These are phyloP conservation scores for Candida suzukii DNA, from an alignment of 805 yeast species.

Conservation along the genomic window DNA sequence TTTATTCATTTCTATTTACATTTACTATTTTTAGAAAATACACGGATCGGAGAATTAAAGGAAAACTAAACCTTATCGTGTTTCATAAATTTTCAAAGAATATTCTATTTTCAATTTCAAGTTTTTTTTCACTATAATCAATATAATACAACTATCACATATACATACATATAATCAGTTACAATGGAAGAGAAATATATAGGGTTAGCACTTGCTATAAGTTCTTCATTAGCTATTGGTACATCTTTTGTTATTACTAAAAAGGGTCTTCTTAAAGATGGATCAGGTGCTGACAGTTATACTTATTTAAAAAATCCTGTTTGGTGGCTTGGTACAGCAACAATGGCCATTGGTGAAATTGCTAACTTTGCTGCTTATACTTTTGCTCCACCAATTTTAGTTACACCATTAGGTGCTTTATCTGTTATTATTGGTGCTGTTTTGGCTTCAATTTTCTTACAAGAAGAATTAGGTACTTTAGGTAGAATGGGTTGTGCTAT, in stretches of 20 bases:
- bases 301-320: constrained; percentile 77
- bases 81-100: too few species aligned
- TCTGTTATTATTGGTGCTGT: constrained; percentile 90
- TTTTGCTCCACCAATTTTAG: constrained; percentile 89
- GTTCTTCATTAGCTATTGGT: constrained; percentile 85
- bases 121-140: background rate
- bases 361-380: constrained; percentile 95
- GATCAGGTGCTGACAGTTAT: constrained; percentile 57
- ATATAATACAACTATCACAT: background rate
- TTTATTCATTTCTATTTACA: too few species aligned
- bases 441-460: constrained; percentile 74
- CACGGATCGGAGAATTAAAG: too few species aligned
- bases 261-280: constrained; percentile 67
- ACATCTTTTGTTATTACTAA: constrained; percentile 85
- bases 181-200: constrained; percentile 76
- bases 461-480: constrained; percentile 79
- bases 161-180: background rate
- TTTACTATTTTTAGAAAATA: too few species aligned
- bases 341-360: constrained; percentile 87
- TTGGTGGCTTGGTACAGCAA: constrained; percentile 90
- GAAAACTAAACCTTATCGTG: too few species aligned
- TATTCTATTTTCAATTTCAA: too few species aligned
- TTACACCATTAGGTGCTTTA: constrained; percentile 87
- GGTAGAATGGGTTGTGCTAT: constrained; percentile 93
- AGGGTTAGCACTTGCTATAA: constrained; percentile 81